Evolutionary conservation across 164 flowering plant species (phyloP), one percentile per base, ranked within the genome.

Genomic region (Euptelea pleiosperma): DNA sequence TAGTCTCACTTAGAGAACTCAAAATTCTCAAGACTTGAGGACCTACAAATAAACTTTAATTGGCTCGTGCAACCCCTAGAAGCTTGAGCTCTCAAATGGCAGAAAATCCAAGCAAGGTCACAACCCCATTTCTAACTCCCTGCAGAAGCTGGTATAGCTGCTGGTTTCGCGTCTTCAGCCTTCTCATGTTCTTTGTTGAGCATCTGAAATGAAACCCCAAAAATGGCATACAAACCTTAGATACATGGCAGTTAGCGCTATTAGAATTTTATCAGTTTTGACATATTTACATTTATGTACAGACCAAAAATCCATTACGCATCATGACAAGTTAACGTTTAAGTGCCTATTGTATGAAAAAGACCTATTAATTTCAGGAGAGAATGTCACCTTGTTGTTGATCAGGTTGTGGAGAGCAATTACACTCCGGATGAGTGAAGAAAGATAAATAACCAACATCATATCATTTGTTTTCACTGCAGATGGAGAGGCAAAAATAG

Each of bases 401-500:
- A 91, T 91, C 77, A 91, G 75, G 74, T 91, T 91, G 62, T 91
- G 98, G 60, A 91, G 91, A 2, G 98, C 96, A 56, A 91, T 83
- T 19, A 91, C 92, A 73, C 92, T 89, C 61, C 96, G 75, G 70
- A 91, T 89, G 61, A 91, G 91, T 31, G 98, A 89, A 25, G 96
- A 91, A 29, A 91, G 94, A 71, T 91, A 91, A 15, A 89, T 87
- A 15, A 86, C 96, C 67, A 88, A 63, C 96, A 91, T 91, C 98
- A 88, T 85, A 63, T 91, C 96, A 74, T 91, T 91, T 60, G 98
- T 88, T 88, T 91, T 91, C 57, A 88, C 96, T 86, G 87, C 69
- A 40, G 54, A 36, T 3, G 22, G 42, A 11, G 21, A 8, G 14
- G 18, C 5, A 30, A n/a, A 46, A 30, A 45, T 16, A 14, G 21